Percentiles rank a stretch among this genome's conserved stretches.
Evolutionary conservation across 2,329 filamentous ascomycete genomes (phyloP).

Genomic region (Didymella segeticola): DNA sequence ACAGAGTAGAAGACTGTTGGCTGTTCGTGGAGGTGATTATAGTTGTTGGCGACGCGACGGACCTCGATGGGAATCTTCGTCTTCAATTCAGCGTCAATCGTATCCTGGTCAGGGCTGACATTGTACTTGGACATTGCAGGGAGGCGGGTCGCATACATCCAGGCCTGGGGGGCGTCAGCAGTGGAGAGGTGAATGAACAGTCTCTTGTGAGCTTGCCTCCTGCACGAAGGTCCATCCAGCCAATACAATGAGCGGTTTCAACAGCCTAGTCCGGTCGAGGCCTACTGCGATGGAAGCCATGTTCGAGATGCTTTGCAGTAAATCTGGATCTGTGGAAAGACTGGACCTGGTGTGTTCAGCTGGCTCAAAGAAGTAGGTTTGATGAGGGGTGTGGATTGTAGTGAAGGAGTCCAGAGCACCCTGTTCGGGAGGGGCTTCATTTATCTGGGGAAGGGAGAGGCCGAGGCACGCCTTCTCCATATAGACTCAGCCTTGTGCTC

Average conservation of each 20-base stretch:
- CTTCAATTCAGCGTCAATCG: constrained; percentile 9
- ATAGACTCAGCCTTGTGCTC: constrained; percentile 9
- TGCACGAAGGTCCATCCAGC: constrained; percentile 20
- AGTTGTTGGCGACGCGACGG: constrained; percentile 17
- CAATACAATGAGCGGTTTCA: constrained; percentile 17
- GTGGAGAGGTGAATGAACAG: not conserved
- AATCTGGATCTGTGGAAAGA: not conserved
- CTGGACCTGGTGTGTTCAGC: too few species aligned
- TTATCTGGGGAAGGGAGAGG: constrained; percentile 3
- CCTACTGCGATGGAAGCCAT: constrained; percentile 19
- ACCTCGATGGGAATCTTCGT: constrained; percentile 17
- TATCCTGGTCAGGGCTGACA: constrained; percentile 6
- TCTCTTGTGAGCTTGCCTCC: constrained; percentile 4
- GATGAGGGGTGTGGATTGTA: constrained; percentile 6
- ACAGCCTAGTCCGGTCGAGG: constrained; percentile 17
- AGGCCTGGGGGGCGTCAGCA: constrained; percentile 1
- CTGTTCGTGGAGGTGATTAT: constrained; percentile 17
- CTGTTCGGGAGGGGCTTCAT: constrained; percentile 3
- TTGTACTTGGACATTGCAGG: constrained; percentile 17
- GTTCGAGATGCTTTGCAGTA: not conserved
- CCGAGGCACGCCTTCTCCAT: constrained; percentile 12
- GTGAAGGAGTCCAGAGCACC: constrained; percentile 12
- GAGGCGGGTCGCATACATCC: constrained; percentile 18
- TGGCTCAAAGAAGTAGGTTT: constrained; percentile 5
- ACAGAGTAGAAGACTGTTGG: constrained; percentile 15